Conservation (phyloP, 192 early-diverging fungal genomes). For the Mortierella antarctica region DNA sequence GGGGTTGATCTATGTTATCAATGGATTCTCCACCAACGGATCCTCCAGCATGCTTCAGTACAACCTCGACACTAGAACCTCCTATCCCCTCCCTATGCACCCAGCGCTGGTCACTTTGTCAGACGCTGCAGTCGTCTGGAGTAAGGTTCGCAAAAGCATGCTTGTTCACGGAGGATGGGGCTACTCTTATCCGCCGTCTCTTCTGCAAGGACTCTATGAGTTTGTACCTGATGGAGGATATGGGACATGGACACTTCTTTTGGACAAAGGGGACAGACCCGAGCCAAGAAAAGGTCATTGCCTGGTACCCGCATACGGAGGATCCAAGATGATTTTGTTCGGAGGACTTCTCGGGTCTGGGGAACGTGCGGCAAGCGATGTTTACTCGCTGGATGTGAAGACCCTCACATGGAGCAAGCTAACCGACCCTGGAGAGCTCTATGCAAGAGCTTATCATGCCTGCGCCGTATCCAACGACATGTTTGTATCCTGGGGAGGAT, state of each 20-base stretch:
- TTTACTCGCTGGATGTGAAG: slow-evolving; percentile 14
- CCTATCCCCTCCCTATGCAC: neutral
- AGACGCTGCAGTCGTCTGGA: neutral
- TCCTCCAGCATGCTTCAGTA: neutral
- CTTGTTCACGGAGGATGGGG: slow-evolving; percentile 2
- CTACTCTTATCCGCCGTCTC: neutral
- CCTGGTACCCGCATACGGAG: slow-evolving; percentile 18
- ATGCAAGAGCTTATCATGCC: neutral
- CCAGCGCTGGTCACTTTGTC: neutral
- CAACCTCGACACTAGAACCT: neutral
- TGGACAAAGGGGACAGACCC: neutral
- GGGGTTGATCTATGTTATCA: slow-evolving; percentile 10
- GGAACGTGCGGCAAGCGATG: neutral
- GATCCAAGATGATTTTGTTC: slow-evolving; percentile 20
- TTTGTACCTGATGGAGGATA: no score
- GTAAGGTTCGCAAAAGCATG: neutral
- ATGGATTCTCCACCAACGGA: neutral
- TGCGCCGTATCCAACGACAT: slow-evolving; percentile 19
- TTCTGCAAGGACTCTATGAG: neutral
- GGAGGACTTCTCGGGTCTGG: neutral
- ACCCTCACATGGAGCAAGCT: slow-evolving; percentile 17
- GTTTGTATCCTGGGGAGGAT: slow-evolving; percentile 26
- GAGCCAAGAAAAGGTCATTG: neutral
- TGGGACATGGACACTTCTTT: neutral
- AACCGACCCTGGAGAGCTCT: neutral